These are phyloP conservation scores for Peniophora sp. DNA, from an alignment of 1,284 basidiomycete genomes.

Conservation along the genomic window DNA sequence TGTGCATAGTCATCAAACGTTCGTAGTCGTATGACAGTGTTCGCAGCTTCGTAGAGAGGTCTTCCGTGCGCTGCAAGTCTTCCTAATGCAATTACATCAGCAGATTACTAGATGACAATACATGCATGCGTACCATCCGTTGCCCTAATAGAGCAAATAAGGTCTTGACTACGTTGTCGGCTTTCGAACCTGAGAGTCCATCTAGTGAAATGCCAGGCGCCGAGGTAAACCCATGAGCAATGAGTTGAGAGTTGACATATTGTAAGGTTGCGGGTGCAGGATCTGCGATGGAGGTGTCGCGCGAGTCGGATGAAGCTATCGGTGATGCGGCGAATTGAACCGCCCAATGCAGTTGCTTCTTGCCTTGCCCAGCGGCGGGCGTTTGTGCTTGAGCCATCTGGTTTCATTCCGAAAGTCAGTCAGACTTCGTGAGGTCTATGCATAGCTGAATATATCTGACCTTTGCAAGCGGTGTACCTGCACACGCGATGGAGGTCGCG, in stretches of 20 bases:
- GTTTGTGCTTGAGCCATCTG: too few species aligned
- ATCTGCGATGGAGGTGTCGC: conserved; percentile 16
- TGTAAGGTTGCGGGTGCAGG: conserved; percentile 35
- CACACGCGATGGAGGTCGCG: too few species aligned
- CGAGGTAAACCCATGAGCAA: conserved; percentile 72
- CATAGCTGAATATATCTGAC: too few species aligned
- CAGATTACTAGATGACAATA: not conserved
- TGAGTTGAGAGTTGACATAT: conserved; percentile 70
- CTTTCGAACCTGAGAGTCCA: conserved; percentile 47
- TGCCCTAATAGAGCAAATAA: conserved; percentile 74
- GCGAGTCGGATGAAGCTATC: conserved; percentile 21
- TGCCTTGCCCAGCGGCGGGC: conserved; percentile 2
- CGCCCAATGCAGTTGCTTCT: conserved; percentile 26
- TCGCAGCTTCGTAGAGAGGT: conserved; percentile 65
- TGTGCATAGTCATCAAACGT: conserved; percentile 59
- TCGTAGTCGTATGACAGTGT: conserved; percentile 82
- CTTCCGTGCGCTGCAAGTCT: conserved; percentile 76
- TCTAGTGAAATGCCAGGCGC: conserved; percentile 58
- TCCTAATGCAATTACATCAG: conserved; percentile 34
- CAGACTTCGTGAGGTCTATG: too few species aligned
- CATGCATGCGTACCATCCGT: conserved; percentile 57
- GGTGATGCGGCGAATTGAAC: conserved; percentile 21
- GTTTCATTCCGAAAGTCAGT: too few species aligned
- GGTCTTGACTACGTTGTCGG: conserved; percentile 68
- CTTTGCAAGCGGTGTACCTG: too few species aligned